Base-by-base conservation (phyloP, 75 land plant species). In the Pseudotsuga menziesii region DNA sequence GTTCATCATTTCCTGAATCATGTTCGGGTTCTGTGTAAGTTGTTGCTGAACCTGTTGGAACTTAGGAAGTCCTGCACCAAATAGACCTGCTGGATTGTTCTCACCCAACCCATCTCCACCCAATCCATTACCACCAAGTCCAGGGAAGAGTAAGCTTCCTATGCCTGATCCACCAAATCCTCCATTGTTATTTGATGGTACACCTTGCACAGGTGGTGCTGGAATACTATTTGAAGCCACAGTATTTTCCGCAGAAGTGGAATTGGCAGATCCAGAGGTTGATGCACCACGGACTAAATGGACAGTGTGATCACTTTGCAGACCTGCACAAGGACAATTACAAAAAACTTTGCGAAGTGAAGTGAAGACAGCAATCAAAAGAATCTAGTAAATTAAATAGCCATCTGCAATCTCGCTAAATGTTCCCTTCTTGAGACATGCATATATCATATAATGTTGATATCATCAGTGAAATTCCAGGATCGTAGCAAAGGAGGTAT, bases 41-140 rank as follows among this genome's bases (percentile, higher is more conserved):
- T 95, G 98, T 76, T 95, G 96, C 76, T 95, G 96, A 75, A 93
- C 86, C 80, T 92, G 93, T 58, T 95, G 93, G 75, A 95, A 82
- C 27, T 91, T 93, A 5, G 91, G 90, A 55, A 90, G 26, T 35
- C 91, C 91, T 81, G 77, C 62, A 55, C 94, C 88, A 88, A 90
- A 82, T 23, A 82, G 61, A 41, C 83, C 87, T 76, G 85, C 77
- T 26, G 73, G 79, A 2, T 76, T 86, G 57, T 17, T 75, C 20
- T 82, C 80, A 11, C 80, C 82, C 29, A 79, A 20, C n/a, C 75
- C 75, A 60, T 82, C 79, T 26, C 77, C 56, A 41, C 41, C 41
- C 48, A 69, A 17, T 1, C 48, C 48, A 69, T 69, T 69, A 3
- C 79, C 81, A 56, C 82, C 89, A 36, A 88, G 78, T 29, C 88